These are phyloP conservation scores for Cylindrodendrum hubeiense DNA, from an alignment of 2,329 filamentous ascomycete genomes.

Conservation along the genomic window DNA sequence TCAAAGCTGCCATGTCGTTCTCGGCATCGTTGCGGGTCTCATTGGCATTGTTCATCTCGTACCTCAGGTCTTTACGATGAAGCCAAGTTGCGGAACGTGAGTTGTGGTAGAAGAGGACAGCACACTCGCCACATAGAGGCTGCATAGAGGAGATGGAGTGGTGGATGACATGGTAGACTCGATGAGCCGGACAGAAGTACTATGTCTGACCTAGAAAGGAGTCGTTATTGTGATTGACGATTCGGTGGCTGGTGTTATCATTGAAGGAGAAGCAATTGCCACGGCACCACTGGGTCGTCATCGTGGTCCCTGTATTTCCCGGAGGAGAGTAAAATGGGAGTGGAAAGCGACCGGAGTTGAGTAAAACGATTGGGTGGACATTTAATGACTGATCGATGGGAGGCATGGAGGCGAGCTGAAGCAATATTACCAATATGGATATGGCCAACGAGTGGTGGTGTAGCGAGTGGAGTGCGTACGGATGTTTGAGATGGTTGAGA, in stretches of 20 bases:
- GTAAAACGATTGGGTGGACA: not conserved
- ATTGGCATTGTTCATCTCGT: conserved; percentile 12
- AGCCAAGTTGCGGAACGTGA: conserved; percentile 37
- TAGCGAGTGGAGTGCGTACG: not conserved
- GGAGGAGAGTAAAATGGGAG: no score
- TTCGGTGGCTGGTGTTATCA: not conserved
- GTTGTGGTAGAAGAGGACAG: conserved; percentile 44
- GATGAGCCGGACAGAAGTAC: conserved; percentile 49
- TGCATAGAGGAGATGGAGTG: conserved; percentile 30
- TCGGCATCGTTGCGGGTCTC: not conserved
- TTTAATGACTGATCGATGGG: not conserved
- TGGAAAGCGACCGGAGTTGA: not conserved
- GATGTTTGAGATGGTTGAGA: not conserved
- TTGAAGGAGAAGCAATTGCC: conserved; percentile 40
- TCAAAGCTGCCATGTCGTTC: conserved; percentile 11
- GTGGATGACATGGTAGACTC: conserved; percentile 44
- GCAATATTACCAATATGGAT: not conserved
- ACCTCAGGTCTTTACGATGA: conserved; percentile 29
- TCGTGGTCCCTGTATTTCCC: no score
- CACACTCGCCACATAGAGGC: conserved; percentile 51
- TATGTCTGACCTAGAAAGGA: conserved; percentile 37
- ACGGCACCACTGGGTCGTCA: conserved; percentile 37
- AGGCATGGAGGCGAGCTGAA: not conserved
- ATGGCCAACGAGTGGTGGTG: conserved; percentile 13
- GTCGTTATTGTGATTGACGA: conserved; percentile 39